Conservation (phyloP, 768 basidiomycete species). For the Phylloporus sp. region DNA sequence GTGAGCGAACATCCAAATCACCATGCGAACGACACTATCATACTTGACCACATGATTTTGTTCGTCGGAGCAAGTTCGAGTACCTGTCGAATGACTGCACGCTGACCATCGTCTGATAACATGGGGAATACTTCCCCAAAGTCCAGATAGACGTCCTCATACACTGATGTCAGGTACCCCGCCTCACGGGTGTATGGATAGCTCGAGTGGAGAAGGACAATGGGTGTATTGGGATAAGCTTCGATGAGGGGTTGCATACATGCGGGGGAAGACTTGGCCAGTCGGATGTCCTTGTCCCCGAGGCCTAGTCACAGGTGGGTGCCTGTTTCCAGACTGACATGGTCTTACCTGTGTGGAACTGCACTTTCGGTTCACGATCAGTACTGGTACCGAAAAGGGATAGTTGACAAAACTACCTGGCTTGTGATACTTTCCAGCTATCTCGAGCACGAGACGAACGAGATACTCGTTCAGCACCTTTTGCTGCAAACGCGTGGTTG, state of each 20-base stretch:
- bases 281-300: conserved; percentile 66
- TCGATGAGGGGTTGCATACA: conserved; percentile 66
- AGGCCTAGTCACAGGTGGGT: conserved; percentile 35
- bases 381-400: too few relatives aligned
- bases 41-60: conserved; percentile 81
- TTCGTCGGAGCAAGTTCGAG: conserved; percentile 71
- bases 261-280: conserved; percentile 56
- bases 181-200: conserved; percentile 78
- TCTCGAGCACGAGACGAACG: conserved; percentile 48
- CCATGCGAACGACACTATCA: conserved; percentile 14
- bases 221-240: conserved; percentile 50
- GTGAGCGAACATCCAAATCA: conserved; percentile 1
- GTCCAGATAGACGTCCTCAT: conserved; percentile 71
- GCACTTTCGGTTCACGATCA: conserved; percentile 54
- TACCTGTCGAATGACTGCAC: conserved; percentile 52
- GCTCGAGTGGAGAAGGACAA: conserved; percentile 71
- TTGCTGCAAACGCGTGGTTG: conserved; percentile 48
- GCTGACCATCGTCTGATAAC: conserved; percentile 60
- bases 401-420: conserved; percentile 44
- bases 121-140: conserved; percentile 77
- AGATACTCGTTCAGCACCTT: conserved; percentile 66
- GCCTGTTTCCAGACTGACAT: background rate
- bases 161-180: conserved; percentile 68
- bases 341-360: conserved; percentile 64
- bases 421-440: conserved; percentile 49